A percentile compares a stretch with the other conserved stretches of the same genome.
These are phyloP conservation scores for Sclerospora graminicola DNA, from an alignment of 352 stramenopile genomes.

Conservation along the genomic window DNA sequence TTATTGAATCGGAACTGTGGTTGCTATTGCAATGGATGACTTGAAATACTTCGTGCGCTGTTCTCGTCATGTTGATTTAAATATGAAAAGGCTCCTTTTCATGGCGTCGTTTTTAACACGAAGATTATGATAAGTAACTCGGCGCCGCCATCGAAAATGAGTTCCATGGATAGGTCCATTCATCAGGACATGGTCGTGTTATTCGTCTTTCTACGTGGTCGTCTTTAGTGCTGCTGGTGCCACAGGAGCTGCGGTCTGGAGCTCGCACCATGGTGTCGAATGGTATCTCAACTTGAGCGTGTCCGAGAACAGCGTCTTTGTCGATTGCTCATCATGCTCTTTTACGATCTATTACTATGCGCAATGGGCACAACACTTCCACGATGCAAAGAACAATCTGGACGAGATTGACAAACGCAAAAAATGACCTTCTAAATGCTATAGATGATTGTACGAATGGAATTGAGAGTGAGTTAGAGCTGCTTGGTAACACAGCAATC, in stretches of 20 bases:
- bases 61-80: too few relatives aligned
- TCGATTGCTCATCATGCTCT: constrained; percentile 82
- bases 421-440: constrained; percentile 42
- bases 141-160: constrained; percentile 71
- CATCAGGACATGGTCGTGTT: constrained; percentile 70
- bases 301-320: constrained; percentile 31
- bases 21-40: constrained; percentile 19
- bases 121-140: constrained; percentile 87
- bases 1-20: constrained; percentile 45
- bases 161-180: constrained; percentile 58
- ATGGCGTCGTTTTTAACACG: constrained; percentile 82
- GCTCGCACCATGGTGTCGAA: constrained; percentile 50
- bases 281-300: constrained; percentile 61
- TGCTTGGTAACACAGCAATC: constrained; percentile 87
- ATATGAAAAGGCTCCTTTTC: too few relatives aligned
- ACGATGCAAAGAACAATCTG: too few relatives aligned
- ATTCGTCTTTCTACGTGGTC: constrained; percentile 45
- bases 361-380: constrained; percentile 54
- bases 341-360: constrained; percentile 87
- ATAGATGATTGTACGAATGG: constrained; percentile 67
- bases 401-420: constrained; percentile 80
- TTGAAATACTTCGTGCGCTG: constrained; percentile 21
- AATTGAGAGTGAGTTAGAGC: constrained; percentile 70
- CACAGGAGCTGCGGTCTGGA: constrained; percentile 74
- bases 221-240: constrained; percentile 57